Base-by-base conservation (phyloP, 1,284 basidiomycete genomes). In the Nidula niveotomentosa region DNA sequence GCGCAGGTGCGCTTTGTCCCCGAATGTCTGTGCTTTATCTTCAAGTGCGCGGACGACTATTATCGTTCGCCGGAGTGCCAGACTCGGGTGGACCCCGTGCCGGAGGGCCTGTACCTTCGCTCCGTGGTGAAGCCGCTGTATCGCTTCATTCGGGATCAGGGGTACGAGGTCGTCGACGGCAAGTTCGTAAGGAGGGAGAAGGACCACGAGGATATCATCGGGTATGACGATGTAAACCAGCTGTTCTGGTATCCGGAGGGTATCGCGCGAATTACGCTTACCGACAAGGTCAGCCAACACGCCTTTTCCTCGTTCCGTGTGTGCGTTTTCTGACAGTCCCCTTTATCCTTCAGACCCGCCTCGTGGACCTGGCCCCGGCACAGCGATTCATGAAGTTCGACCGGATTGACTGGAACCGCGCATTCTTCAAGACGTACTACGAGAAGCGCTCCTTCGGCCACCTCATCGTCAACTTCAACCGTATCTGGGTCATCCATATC, bases 231-330 rank as follows among this genome's bases (percentile, higher is more conserved):
- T 72, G 91, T 99, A 65, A 99, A 99, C 71, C 96, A 99, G 72
- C 78, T 99, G 47, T 99, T 99, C 76, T 99, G 96, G 96, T 99
- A 99, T 71, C 97, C 97, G 4, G 97, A 99, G 66, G 97, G 97
- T 43, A 96, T 99, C 65, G 91, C 94, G 33, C 83, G 94, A 43
- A 98, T 99, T 64, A 82, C 88, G 10, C 80, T 98, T 43, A 84
- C 78, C 18, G 94, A 98, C 79, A 96, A 94, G 81, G 91, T 91
- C 63, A 36, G 75, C 61, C 23, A 5, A 23, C 23, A 23, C 23
- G 23, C 34, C 44, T 39, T 18, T 52, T 49, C 17, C 15, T 46
- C 49, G 33, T 37, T 48, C 36, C 7, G 37, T 33, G 44, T 36
- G 41, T 48, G 8, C 43, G 43, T 48, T 53, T 52, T 48, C 48